These are phyloP conservation scores for Neonothopanus nambi DNA, from an alignment of 1,284 basidiomycete genomes.

Conservation along the genomic window DNA sequence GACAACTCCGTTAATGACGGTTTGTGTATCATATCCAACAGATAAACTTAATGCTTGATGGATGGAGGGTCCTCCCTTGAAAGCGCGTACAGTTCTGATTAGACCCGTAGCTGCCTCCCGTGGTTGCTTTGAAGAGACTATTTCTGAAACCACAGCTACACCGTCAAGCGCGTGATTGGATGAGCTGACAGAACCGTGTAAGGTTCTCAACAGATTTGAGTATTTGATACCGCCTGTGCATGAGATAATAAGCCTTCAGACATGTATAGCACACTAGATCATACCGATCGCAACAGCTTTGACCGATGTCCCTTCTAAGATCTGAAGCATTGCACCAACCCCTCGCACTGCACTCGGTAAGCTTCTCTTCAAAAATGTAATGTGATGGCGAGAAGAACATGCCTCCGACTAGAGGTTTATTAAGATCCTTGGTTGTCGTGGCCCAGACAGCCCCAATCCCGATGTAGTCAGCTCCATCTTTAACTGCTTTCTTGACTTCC, in stretches of 20 bases:
- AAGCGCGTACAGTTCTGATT: conserved; percentile 43
- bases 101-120: conserved; percentile 54
- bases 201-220: conserved; percentile 68
- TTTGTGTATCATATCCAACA: conserved; percentile 19
- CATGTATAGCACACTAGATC: conserved; percentile 21
- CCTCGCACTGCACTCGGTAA: conserved; percentile 46
- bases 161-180: conserved; percentile 69
- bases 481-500: conserved; percentile 59
- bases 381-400: not conserved
- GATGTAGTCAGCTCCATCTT: conserved; percentile 78
- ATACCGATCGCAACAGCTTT: conserved; percentile 83
- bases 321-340: conserved; percentile 64
- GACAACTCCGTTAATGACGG: conserved; percentile 28
- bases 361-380: not conserved
- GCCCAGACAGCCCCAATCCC: conserved; percentile 83
- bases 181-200: conserved; percentile 69
- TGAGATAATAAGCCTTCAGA: not conserved
- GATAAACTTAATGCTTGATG: conserved; percentile 6
- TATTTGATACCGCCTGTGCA: conserved; percentile 79
- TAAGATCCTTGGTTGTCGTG: conserved; percentile 74
- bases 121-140: conserved; percentile 73
- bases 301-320: conserved; percentile 61
- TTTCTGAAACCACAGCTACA: conserved; percentile 90
- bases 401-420: conserved; percentile 53
- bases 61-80: conserved; percentile 28